Percentiles rank a stretch among this genome's conserved stretches.
Evolutionary conservation across 495 filamentous ascomycete genomes (phyloP).

Genomic region (Mycothermus thermophilus): DNA sequence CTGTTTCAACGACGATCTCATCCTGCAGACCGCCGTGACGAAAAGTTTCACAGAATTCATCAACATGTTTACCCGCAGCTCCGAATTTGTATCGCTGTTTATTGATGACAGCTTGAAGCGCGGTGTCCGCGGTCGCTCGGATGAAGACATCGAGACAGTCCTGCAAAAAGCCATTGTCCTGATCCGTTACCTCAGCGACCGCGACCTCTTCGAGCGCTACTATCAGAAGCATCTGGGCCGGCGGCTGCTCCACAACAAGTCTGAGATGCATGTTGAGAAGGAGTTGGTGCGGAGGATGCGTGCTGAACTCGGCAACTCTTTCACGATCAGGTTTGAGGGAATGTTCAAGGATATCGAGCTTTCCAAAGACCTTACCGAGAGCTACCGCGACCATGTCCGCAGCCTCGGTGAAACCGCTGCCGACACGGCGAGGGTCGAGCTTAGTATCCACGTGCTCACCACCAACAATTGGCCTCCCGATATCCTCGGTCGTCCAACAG

Average conservation of each 20-base stretch:
- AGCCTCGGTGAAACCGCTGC: constrained; percentile 46
- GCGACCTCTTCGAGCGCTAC: constrained; percentile 93
- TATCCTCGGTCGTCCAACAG: constrained; percentile 56
- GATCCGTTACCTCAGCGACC: constrained; percentile 74
- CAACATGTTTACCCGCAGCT: constrained; percentile 66
- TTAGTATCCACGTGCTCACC: constrained; percentile 75
- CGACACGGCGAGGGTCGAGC: constrained; percentile 58
- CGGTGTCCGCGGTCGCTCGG: constrained; percentile 83
- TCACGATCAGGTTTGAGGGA: constrained; percentile 80
- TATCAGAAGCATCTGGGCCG: constrained; percentile 95
- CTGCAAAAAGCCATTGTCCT: constrained; percentile 84
- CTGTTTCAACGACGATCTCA: constrained; percentile 61
- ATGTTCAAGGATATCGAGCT: constrained; percentile 98
- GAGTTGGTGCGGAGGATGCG: constrained; percentile 96
- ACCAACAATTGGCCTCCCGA: constrained; percentile 91
- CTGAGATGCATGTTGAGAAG: constrained; percentile 76
- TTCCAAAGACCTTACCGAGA: constrained; percentile 68
- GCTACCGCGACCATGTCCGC: constrained; percentile 56
- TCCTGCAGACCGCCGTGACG: constrained; percentile 66
- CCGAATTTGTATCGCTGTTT: constrained; percentile 90
- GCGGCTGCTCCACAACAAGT: constrained; percentile 71
- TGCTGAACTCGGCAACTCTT: constrained; percentile 83
- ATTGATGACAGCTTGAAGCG: constrained; percentile 95
- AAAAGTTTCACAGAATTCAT: constrained; percentile 83
- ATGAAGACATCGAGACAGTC: constrained; percentile 71